phyloP scores from a whole-genome alignment of 179 eudicot species.

The Nepenthes alata region DNA sequence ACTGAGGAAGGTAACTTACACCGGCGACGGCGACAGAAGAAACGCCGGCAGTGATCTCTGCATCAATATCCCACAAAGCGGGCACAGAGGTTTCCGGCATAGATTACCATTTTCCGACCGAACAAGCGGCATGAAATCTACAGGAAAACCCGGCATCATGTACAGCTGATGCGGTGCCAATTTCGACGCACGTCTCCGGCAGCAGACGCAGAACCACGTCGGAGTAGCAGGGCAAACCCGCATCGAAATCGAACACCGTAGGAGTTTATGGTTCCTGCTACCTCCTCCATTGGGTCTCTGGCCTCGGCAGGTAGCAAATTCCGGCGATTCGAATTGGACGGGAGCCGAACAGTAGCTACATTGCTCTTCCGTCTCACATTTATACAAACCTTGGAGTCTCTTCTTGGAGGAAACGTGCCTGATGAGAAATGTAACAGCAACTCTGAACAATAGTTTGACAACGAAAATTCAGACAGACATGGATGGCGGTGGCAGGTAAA shows the following conservation, averaged over 20 bases:
- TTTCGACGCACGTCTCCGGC: conserved; percentile 44
- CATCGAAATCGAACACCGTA: conserved; percentile 65
- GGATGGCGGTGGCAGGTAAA: too few relatives aligned
- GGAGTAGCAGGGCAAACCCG: conserved; percentile 57
- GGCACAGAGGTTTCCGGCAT: conserved; percentile 48
- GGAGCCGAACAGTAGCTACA: conserved; percentile 65
- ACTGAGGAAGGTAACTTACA: conserved; percentile 16
- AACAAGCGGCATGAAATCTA: conserved; percentile 13
- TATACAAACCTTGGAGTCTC: conserved; percentile 20
- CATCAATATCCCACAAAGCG: conserved; percentile 79
- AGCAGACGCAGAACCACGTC: conserved; percentile 68
- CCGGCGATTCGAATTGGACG: conserved; percentile 66
- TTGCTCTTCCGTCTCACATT: conserved; percentile 37
- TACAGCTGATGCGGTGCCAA: conserved; percentile 52
- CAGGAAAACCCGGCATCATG: conserved; percentile 33
- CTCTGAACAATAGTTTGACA: neutral
- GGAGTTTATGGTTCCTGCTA: conserved; percentile 42
- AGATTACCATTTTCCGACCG: conserved; percentile 11
- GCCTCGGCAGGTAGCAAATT: conserved; percentile 50
- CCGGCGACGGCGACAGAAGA: conserved; percentile 54
- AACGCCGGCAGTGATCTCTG: conserved; percentile 71
- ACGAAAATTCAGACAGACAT: too few relatives aligned
- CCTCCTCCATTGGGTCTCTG: conserved; percentile 13
- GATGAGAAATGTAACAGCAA: neutral
- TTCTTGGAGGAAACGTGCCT: conserved; percentile 9